A percentile compares a stretch with the other conserved stretches of the same genome.
These are phyloP conservation scores for Aphanomyces euteiches DNA, from an alignment of 352 stramenopile species.

Conservation along the genomic window DNA sequence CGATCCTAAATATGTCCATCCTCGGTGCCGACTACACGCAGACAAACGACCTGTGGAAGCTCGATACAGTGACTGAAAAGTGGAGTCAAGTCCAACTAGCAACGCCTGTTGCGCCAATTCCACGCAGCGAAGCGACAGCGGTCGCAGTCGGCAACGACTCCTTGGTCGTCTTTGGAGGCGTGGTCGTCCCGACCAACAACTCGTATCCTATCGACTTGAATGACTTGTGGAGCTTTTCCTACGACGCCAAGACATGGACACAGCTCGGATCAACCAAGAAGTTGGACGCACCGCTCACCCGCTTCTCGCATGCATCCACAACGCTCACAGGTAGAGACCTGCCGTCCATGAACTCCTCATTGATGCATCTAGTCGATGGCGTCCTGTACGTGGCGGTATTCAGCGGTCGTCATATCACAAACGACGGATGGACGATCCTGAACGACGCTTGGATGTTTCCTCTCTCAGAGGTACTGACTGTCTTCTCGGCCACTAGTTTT, in stretches of 20 bases:
- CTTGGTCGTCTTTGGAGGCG: slow-evolving; percentile 21
- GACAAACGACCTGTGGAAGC: slow-evolving; percentile 12
- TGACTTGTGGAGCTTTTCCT: slow-evolving; percentile 26
- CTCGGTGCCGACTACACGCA: background rate
- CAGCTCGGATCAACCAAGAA: background rate
- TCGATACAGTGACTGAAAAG: background rate
- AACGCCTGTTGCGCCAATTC: background rate
- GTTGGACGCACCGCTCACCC: background rate
- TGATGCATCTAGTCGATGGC: slow-evolving; percentile 10
- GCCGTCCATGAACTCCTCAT: too few relatives aligned
- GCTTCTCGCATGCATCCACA: slow-evolving; percentile 23
- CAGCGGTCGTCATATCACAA: slow-evolving; percentile 8
- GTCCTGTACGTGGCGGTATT: slow-evolving; percentile 14
- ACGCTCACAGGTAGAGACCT: slow-evolving; percentile 4
- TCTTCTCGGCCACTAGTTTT: background rate
- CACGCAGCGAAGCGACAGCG: slow-evolving; percentile 24
- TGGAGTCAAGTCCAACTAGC: background rate
- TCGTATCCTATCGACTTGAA: background rate
- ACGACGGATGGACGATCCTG: slow-evolving; percentile 22
- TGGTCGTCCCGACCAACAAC: background rate
- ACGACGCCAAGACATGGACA: slow-evolving; percentile 15
- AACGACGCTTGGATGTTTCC: slow-evolving; percentile 24
- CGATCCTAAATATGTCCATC: background rate
- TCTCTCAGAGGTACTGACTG: slow-evolving; percentile 14
- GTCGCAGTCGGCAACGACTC: background rate